Percentiles rank a stretch among this genome's conserved stretches.
These are phyloP conservation scores for Peronospora belbahrii DNA, from an alignment of 352 stramenopile species.

Conservation along the genomic window DNA sequence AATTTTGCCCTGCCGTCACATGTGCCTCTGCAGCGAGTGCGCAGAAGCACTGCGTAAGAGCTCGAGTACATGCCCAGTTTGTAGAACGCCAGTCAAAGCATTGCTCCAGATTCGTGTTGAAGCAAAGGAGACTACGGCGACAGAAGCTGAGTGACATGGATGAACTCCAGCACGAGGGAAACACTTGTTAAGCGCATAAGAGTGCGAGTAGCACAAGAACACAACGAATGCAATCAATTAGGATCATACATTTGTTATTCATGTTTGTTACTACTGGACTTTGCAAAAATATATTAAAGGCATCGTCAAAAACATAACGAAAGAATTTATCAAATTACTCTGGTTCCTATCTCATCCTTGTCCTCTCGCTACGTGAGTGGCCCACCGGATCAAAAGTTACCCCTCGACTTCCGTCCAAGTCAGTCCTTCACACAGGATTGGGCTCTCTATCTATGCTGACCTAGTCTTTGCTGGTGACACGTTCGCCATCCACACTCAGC, in stretches of 20 bases:
- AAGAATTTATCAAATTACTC: constrained; percentile 35
- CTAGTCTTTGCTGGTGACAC: constrained; percentile 6
- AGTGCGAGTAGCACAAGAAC: neutral
- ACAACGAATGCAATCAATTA: neutral
- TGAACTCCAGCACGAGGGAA: no score
- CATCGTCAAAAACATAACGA: constrained; percentile 13
- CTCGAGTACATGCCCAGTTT: constrained; percentile 77
- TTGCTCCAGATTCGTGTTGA: constrained; percentile 76
- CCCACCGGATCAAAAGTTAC: constrained; percentile 26
- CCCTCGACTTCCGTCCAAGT: constrained; percentile 22
- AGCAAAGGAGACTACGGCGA: constrained; percentile 27
- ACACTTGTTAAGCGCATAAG: neutral
- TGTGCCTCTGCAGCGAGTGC: constrained; percentile 80
- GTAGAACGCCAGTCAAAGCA: constrained; percentile 61
- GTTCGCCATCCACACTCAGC: constrained; percentile 6
- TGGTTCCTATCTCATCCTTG: constrained; percentile 22
- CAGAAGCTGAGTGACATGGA: constrained; percentile 1
- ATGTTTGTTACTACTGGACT: no score
- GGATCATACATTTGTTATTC: no score
- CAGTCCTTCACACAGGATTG: constrained; percentile 9
- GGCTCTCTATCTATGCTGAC: constrained; percentile 28
- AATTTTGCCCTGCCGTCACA: constrained; percentile 78
- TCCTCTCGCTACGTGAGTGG: constrained; percentile 10
- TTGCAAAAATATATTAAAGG: no score
- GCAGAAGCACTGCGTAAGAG: constrained; percentile 62